phyloP scores from a whole-genome alignment of 208 protist genomes.

The Tritrichomonas foetus region DNA sequence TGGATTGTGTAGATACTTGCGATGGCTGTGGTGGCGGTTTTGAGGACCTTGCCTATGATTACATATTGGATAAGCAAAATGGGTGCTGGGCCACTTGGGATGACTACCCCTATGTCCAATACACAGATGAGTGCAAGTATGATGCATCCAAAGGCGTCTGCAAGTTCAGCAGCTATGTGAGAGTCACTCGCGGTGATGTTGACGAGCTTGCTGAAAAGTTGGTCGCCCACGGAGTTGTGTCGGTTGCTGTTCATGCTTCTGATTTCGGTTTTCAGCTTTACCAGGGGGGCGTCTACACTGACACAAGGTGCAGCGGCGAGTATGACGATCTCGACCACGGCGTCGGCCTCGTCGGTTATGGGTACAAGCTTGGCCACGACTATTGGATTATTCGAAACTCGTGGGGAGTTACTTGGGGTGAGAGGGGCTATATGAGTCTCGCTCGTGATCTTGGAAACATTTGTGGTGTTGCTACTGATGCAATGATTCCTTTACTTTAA shows the following conservation, averaged over 20 bases:
- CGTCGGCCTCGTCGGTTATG: not conserved
- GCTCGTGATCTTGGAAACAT: too few relatives aligned
- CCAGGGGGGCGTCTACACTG: not conserved
- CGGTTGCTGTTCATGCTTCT: not conserved
- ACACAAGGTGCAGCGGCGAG: not conserved
- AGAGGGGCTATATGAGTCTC: not conserved
- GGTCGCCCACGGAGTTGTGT: not conserved
- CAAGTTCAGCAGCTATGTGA: too few relatives aligned
- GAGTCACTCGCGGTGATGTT: not conserved
- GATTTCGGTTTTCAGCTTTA: not conserved
- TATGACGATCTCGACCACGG: not conserved
- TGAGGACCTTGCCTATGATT: too few relatives aligned
- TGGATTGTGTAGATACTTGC: too few relatives aligned
- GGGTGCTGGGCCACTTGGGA: too few relatives aligned
- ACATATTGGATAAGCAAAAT: too few relatives aligned
- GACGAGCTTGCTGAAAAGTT: not conserved
- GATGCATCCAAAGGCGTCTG: too few relatives aligned
- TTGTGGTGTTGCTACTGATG: too few relatives aligned
- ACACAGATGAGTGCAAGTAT: too few relatives aligned
- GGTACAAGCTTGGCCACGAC: not conserved
- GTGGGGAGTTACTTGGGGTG: not conserved
- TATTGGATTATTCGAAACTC: slow-evolving; percentile 10
- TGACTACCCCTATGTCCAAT: too few relatives aligned
- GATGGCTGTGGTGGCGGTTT: too few relatives aligned
- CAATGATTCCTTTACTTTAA: too few relatives aligned